These are phyloP conservation scores for Kuraishia piskuri DNA, from an alignment of 805 yeast species.

Conservation along the genomic window DNA sequence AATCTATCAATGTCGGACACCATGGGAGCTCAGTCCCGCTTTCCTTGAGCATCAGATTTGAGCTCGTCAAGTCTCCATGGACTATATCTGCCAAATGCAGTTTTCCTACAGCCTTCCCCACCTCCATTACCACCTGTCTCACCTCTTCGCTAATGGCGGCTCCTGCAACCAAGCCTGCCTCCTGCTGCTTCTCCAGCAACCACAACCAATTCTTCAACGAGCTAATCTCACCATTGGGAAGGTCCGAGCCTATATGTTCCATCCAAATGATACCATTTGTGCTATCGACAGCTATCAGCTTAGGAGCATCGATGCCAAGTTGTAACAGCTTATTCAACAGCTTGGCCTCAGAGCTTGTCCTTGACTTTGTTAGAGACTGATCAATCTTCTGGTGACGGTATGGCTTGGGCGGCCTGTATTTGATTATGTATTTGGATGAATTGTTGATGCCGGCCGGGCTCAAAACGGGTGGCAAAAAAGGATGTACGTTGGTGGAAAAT, in stretches of 20 bases:
- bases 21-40: constrained; percentile 11
- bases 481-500: constrained; percentile 54
- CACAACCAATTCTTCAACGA: constrained; percentile 70
- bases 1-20: constrained; percentile 70
- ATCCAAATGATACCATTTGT: constrained; percentile 80
- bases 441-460: constrained; percentile 18
- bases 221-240: constrained; percentile 45
- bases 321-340: constrained; percentile 48
- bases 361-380: constrained; percentile 59
- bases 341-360: constrained; percentile 83
- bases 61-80: constrained; percentile 92
- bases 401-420: constrained; percentile 84
- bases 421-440: constrained; percentile 46
- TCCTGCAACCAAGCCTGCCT: constrained; percentile 5
- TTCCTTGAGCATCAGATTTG: constrained; percentile 57
- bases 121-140: constrained; percentile 33
- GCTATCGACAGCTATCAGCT: constrained; percentile 67
- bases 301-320: constrained; percentile 63
- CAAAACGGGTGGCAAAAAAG: constrained; percentile 38
- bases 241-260: constrained; percentile 59
- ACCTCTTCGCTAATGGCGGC: constrained; percentile 27
- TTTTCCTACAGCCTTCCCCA: constrained; percentile 61
- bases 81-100: constrained; percentile 72
- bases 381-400: constrained; percentile 86
- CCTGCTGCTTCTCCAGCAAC: constrained; percentile 36